Percentiles rank a stretch among this genome's conserved stretches.
Evolutionary conservation across 1,139 yeast genomes (phyloP).

Genomic region (Saccharomycopsis hybrid): DNA sequence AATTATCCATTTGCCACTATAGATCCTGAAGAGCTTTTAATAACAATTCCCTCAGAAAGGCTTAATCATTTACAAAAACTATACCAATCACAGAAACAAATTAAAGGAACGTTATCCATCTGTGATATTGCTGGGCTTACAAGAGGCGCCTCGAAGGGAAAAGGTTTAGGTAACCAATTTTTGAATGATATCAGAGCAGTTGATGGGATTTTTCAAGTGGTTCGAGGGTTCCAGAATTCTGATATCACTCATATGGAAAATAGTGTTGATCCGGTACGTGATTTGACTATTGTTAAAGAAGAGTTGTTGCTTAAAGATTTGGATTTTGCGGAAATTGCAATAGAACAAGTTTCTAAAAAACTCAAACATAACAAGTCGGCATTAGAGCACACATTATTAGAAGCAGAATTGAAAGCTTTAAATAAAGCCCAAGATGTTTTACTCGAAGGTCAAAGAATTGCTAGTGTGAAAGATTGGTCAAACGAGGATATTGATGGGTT

Average conservation of each 20-base stretch:
- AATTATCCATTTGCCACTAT: constrained; percentile 79
- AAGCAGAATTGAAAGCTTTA: constrained; percentile 41
- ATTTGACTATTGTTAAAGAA: constrained; percentile 61
- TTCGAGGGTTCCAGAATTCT: constrained; percentile 60
- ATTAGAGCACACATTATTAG: constrained; percentile 31
- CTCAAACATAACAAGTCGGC: constrained; percentile 36
- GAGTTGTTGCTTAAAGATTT: constrained; percentile 68
- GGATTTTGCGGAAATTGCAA: constrained; percentile 53
- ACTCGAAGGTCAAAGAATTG: constrained; percentile 53
- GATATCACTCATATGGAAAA: constrained; percentile 68
- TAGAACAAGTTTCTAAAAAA: constrained; percentile 41
- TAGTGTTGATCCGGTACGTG: constrained; percentile 58
- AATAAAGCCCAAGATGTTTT: constrained; percentile 42
- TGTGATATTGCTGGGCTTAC: constrained; percentile 74
- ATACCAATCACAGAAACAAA: constrained; percentile 44
- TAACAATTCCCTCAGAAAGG: constrained; percentile 47
- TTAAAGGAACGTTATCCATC: constrained; percentile 55
- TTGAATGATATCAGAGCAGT: constrained; percentile 65
- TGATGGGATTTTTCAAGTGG: constrained; percentile 69
- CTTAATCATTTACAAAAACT: constrained; percentile 40
- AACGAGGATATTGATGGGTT: constrained; percentile 51
- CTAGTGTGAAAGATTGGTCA: constrained; percentile 42
- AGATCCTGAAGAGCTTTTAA: constrained; percentile 62
- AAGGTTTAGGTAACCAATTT: constrained; percentile 71
- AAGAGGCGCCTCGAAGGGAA: constrained; percentile 66